Percentiles rank a stretch among this genome's conserved stretches.
Evolutionary conservation across 2,329 filamentous ascomycete species (phyloP).

Genomic region (Aspergillus sclerotialis): DNA sequence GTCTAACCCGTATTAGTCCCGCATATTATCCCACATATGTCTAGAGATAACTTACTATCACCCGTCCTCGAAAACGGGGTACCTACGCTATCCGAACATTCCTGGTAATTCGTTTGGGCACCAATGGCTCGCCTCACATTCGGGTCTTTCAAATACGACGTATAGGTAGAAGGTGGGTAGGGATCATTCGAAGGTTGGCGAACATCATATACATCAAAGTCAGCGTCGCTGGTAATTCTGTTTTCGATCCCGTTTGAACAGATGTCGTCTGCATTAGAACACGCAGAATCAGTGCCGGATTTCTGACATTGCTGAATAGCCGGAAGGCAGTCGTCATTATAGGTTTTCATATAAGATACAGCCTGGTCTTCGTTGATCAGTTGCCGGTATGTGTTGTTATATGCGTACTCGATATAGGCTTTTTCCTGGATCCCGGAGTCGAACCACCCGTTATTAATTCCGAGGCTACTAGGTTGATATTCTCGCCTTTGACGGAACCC

Average conservation of each 20-base stretch:
- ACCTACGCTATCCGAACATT: constrained; percentile 34
- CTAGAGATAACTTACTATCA: constrained; percentile 29
- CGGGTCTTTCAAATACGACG: constrained; percentile 32
- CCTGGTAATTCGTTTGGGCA: constrained; percentile 34
- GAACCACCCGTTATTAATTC: constrained; percentile 53
- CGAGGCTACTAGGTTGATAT: constrained; percentile 48
- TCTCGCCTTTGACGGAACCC: constrained; percentile 35
- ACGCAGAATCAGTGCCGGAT: constrained; percentile 23
- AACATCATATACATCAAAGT: constrained; percentile 42
- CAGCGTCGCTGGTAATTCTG: constrained; percentile 17
- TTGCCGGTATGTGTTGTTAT: constrained; percentile 41
- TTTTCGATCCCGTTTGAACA: constrained; percentile 34
- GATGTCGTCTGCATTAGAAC: constrained; percentile 23
- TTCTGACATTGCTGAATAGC: constrained; percentile 31
- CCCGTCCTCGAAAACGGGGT: constrained; percentile 36
- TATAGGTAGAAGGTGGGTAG: constrained; percentile 36
- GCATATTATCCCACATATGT: too few species aligned
- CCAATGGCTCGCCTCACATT: constrained; percentile 40
- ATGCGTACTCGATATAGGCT: constrained; percentile 38
- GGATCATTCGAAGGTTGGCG: constrained; percentile 31
- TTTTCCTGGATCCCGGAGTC: constrained; percentile 42
- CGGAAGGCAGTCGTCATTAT: constrained; percentile 31
- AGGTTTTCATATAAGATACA: constrained; percentile 24
- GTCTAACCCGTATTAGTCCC: constrained; percentile 22
- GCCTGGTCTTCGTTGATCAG: constrained; percentile 32